Percentiles rank a stretch among this genome's conserved stretches.
These are phyloP conservation scores for Acer negundo DNA, from an alignment of 345 rosid genomes.

Conservation along the genomic window DNA sequence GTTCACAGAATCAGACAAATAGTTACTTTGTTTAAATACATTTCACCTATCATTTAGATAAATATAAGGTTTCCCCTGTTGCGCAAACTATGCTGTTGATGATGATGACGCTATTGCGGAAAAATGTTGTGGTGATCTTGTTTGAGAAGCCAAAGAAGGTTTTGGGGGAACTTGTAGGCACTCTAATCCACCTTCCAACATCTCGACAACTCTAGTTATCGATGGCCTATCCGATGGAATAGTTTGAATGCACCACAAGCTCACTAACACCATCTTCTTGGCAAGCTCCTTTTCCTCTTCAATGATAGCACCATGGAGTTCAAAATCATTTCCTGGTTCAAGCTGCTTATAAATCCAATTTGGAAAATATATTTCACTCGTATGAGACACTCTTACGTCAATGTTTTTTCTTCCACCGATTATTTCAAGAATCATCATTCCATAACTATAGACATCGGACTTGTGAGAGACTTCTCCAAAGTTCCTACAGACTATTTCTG, in stretches of 20 bases:
- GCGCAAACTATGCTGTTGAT: neutral
- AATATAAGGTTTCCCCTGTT: too few species aligned
- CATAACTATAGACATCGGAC: slow-evolving; percentile 52
- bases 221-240: slow-evolving; percentile 48
- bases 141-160: slow-evolving; percentile 12
- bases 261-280: slow-evolving; percentile 36
- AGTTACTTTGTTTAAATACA: too few species aligned
- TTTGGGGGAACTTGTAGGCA: slow-evolving; percentile 20
- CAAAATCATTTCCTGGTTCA: neutral
- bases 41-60: neutral
- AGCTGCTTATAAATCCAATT: slow-evolving; percentile 31
- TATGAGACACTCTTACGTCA: slow-evolving; percentile 4
- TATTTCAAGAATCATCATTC: slow-evolving; percentile 50
- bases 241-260: slow-evolving; percentile 54
- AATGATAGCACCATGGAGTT: neutral
- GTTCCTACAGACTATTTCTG: slow-evolving; percentile 35
- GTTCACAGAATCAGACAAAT: neutral
- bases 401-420: slow-evolving; percentile 31
- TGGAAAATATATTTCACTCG: slow-evolving; percentile 40
- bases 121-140: neutral
- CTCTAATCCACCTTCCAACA: slow-evolving; percentile 27
- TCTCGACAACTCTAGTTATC: slow-evolving; percentile 38
- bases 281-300: slow-evolving; percentile 20
- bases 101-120: neutral
- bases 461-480: slow-evolving; percentile 44